Evolutionary conservation across 768 basidiomycete species (phyloP), one percentile per base, ranked within the genome.

Genomic region (Naganishia vaughanmartiniae): DNA sequence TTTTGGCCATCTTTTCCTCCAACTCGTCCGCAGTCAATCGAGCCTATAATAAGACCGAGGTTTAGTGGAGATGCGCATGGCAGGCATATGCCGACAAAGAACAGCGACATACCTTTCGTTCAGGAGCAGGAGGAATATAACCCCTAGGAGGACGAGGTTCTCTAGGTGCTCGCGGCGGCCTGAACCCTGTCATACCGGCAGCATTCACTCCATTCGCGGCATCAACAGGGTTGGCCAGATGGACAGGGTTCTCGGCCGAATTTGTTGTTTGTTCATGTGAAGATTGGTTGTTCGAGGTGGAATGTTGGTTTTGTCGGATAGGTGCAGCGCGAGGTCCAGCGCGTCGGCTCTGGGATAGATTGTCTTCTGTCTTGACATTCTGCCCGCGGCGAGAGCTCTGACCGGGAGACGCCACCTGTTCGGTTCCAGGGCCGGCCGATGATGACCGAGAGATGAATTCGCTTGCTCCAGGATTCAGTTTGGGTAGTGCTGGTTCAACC

Each of bases 1-100:
- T 69, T 45, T 42, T 58, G 12, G 55, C 68, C 68, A 69, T 69
- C 68, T 69, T 69, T 31, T 69, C 68, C 56, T 54, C 68, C 68
- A 69, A 36, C 57, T 69, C 68, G 28, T 60, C 68, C 6, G 68
- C 55, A 4, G 56, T 58, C 30, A 69, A 46, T 33, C 56, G 55
- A 21, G 55, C 45, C 68, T 69, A 31, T 21, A 48, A 24, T 48
- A 28, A 30, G 39, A 14, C 39, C 34, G 9, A 58, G 34, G 31
- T 9, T 7, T 24, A 26, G 2, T 34, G n/a, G n/a, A n/a, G n/a
- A n/a, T n/a, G n/a, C n/a, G n/a, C n/a, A n/a, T 21, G 21, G 46
- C 46, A 15, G 17, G 30, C 56, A 2, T 21, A 5, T 34, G 9
- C 30, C n/a, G 12, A 56, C 15, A 26, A 30, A 56, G 30, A 26